These are phyloP conservation scores for Protomyces arabidopsidicola DNA, from an alignment of 1,139 yeast genomes.

Conservation along the genomic window DNA sequence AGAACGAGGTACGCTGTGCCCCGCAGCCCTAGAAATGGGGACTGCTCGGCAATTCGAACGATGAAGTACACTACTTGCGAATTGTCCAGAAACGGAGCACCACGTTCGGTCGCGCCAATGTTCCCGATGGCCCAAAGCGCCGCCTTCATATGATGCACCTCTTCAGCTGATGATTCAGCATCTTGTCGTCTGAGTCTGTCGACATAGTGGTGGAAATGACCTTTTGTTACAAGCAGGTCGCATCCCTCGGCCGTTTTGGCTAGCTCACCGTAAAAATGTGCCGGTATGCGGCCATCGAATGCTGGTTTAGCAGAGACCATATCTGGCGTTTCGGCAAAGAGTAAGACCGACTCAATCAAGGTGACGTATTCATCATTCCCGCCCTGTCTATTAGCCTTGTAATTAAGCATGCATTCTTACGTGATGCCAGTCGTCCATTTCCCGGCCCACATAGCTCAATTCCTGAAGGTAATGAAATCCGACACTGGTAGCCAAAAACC, in stretches of 20 bases:
- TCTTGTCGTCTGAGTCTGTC: constrained; percentile 35
- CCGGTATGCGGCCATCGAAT: constrained; percentile 41
- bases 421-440: constrained; percentile 59
- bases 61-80: constrained; percentile 55
- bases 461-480: constrained; percentile 55
- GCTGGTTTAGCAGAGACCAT: background rate
- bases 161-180: constrained; percentile 39
- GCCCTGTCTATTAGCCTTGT: constrained; percentile 32
- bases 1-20: constrained; percentile 66
- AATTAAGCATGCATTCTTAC: constrained; percentile 4
- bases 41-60: constrained; percentile 49
- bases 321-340: background rate
- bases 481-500: constrained; percentile 51
- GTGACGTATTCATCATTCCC: constrained; percentile 52
- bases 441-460: constrained; percentile 52
- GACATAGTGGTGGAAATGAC: constrained; percentile 48
- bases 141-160: constrained; percentile 54
- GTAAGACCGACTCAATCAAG: constrained; percentile 46
- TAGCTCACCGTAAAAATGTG: constrained; percentile 73
- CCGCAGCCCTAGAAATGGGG: constrained; percentile 56
- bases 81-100: constrained; percentile 54
- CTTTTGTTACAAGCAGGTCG: constrained; percentile 46
- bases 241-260: constrained; percentile 81
- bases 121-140: constrained; percentile 85
- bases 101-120: constrained; percentile 52